Percentiles rank a stretch among this genome's conserved stretches.
These are phyloP conservation scores for Pythium pyrilobum DNA, from an alignment of 352 stramenopile species.

Conservation along the genomic window DNA sequence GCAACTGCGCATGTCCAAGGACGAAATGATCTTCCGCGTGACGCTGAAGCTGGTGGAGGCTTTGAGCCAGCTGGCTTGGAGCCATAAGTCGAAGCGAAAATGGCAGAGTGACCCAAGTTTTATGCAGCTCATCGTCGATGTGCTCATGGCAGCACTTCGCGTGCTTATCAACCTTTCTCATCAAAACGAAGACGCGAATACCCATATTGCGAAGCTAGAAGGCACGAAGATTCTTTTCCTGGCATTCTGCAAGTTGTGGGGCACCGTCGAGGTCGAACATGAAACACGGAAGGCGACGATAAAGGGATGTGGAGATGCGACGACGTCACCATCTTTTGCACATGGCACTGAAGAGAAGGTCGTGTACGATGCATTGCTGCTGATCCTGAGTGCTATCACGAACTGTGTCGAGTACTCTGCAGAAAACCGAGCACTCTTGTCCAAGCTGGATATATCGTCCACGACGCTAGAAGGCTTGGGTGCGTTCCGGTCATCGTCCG, in stretches of 20 bases:
- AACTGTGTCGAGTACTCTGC: constrained; percentile 65
- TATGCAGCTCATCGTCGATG: constrained; percentile 32
- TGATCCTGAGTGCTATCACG: constrained; percentile 62
- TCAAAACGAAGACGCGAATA: constrained; percentile 46
- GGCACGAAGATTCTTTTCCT: constrained; percentile 42
- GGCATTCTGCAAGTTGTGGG: constrained; percentile 37
- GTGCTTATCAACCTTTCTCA: constrained; percentile 81
- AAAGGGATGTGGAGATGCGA: no score
- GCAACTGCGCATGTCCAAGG: constrained; percentile 40
- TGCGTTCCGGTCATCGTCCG: constrained; percentile 3
- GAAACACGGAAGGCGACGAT: neutral
- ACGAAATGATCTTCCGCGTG: constrained; percentile 27
- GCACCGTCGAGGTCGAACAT: constrained; percentile 1
- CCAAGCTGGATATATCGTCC: constrained; percentile 8
- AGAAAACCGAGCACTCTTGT: constrained; percentile 44
- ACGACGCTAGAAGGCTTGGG: constrained; percentile 2
- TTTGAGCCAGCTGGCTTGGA: constrained; percentile 35
- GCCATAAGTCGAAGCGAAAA: constrained; percentile 1
- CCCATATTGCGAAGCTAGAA: constrained; percentile 26
- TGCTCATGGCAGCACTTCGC: constrained; percentile 39
- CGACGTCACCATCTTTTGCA: neutral
- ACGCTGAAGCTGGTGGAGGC: constrained; percentile 33
- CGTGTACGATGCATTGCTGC: constrained; percentile 50
- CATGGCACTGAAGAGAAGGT: constrained; percentile 30
- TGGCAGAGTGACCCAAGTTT: constrained; percentile 27